A percentile compares a stretch with the other conserved stretches of the same genome.
Evolutionary conservation across 768 basidiomycete species (phyloP).

Genomic region (Suillus clintonianus): DNA sequence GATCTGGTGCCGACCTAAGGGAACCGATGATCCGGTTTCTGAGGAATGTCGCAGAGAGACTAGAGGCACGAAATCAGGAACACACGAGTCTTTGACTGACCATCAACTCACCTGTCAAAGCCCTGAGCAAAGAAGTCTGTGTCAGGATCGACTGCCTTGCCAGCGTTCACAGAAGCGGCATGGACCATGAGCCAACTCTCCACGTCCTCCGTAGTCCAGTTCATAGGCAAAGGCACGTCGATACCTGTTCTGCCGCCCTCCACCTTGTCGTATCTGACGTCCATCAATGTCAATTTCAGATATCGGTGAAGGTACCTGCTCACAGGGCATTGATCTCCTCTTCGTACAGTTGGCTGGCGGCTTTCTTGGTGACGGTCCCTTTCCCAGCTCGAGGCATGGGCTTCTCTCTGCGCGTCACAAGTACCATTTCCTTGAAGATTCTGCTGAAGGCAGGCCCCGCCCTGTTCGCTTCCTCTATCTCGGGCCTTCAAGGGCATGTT

Average conservation of each 20-base stretch:
- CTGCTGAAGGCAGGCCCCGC: slow-evolving; percentile 42
- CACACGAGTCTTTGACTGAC: background rate
- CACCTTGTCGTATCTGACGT: slow-evolving; percentile 32
- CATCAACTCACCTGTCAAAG: slow-evolving; percentile 25
- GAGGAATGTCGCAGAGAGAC: slow-evolving; percentile 37
- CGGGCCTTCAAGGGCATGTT: slow-evolving; percentile 29
- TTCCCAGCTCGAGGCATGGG: slow-evolving; percentile 48
- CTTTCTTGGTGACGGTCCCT: slow-evolving; percentile 45
- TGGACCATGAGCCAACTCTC: slow-evolving; percentile 31
- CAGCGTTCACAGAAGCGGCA: slow-evolving; percentile 12
- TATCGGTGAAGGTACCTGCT: slow-evolving; percentile 8
- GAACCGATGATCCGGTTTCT: slow-evolving; percentile 35
- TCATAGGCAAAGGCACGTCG: slow-evolving; percentile 20
- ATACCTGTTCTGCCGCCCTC: slow-evolving; percentile 26
- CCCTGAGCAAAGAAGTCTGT: slow-evolving; percentile 25
- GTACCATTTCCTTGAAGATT: slow-evolving; percentile 55
- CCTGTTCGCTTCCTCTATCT: slow-evolving; percentile 47
- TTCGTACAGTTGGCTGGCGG: slow-evolving; percentile 39
- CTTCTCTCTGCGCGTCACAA: slow-evolving; percentile 41
- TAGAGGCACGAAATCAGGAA: slow-evolving; percentile 6
- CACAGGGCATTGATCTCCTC: slow-evolving; percentile 50
- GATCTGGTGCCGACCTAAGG: slow-evolving; percentile 13
- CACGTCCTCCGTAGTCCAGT: slow-evolving; percentile 23
- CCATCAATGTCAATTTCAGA: background rate
- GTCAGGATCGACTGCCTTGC: slow-evolving; percentile 2